Conservation (phyloP, 495 filamentous ascomycete species). For the Bacidia gigantensis region DNA sequence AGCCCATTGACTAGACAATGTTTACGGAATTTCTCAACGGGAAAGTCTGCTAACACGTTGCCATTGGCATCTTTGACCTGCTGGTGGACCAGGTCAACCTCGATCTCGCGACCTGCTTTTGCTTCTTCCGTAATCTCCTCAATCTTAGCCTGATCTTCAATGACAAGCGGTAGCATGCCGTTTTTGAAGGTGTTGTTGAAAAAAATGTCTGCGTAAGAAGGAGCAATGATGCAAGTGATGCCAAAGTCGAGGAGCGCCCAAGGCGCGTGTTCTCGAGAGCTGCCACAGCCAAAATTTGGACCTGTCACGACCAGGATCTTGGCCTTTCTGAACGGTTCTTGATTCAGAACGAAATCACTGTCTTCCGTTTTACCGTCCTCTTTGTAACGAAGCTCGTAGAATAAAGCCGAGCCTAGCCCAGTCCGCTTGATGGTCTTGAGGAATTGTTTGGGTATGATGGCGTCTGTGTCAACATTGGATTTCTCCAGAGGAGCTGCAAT, state of each 20-base stretch:
- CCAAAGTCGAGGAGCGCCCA: constrained; percentile 97
- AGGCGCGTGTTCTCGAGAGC: constrained; percentile 86
- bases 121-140: constrained; percentile 67
- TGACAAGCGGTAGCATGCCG: constrained; percentile 84
- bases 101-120: constrained; percentile 68
- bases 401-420: constrained; percentile 76
- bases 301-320: constrained; percentile 93
- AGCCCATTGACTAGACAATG: constrained; percentile 91
- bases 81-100: constrained; percentile 82
- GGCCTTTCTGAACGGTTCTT: constrained; percentile 67
- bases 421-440: constrained; percentile 98
- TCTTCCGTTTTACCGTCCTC: constrained; percentile 53
- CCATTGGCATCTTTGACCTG: constrained; percentile 64
- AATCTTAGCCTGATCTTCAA: constrained; percentile 52
- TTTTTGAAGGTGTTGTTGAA: constrained; percentile 99
- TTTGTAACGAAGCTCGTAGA: constrained; percentile 68
- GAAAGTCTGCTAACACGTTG: constrained; percentile 58
- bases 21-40: constrained; percentile 83
- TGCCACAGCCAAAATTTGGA: constrained; percentile 90
- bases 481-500: constrained; percentile 80
- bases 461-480: constrained; percentile 89
- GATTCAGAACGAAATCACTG: constrained; percentile 77
- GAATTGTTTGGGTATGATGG: constrained; percentile 98
- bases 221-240: constrained; percentile 85
- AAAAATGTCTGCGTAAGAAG: constrained; percentile 93